These are phyloP conservation scores for Fusarium odoratissimum DNA, from an alignment of 2,329 filamentous ascomycete genomes.

Conservation along the genomic window DNA sequence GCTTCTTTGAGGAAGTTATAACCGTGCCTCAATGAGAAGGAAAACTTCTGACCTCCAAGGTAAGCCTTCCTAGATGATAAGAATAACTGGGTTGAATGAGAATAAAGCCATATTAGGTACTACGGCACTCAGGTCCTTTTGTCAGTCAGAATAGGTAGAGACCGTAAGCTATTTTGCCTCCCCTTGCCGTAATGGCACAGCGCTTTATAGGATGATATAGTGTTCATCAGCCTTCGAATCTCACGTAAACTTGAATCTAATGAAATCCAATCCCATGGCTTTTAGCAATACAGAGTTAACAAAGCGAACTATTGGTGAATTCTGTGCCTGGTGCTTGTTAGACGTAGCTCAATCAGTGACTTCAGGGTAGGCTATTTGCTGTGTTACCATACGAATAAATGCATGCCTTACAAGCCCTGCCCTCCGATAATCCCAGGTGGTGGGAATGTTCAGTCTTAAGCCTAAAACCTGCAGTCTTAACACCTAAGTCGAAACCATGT, in stretches of 20 bases:
- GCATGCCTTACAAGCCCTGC: neutral
- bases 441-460: accelerated
- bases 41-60: too few species aligned
- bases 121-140: too few species aligned
- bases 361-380: neutral
- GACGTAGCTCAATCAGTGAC: neutral
- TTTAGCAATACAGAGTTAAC: neutral
- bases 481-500: neutral
- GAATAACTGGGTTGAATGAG: too few species aligned
- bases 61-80: too few species aligned
- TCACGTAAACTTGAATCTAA: neutral
- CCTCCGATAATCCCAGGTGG: too few species aligned
- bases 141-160: too few species aligned
- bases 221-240: neutral
- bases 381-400: neutral
- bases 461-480: neutral
- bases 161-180: too few species aligned
- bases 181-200: too few species aligned
- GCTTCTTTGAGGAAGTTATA: neutral
- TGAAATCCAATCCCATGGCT: accelerated
- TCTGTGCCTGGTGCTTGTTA: neutral
- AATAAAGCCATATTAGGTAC: too few species aligned
- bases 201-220: too few species aligned
- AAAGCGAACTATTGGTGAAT: neutral
- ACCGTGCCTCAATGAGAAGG: neutral